Conservation (phyloP, 805 yeast genomes). For the Grigorovia yakushimaensis region DNA sequence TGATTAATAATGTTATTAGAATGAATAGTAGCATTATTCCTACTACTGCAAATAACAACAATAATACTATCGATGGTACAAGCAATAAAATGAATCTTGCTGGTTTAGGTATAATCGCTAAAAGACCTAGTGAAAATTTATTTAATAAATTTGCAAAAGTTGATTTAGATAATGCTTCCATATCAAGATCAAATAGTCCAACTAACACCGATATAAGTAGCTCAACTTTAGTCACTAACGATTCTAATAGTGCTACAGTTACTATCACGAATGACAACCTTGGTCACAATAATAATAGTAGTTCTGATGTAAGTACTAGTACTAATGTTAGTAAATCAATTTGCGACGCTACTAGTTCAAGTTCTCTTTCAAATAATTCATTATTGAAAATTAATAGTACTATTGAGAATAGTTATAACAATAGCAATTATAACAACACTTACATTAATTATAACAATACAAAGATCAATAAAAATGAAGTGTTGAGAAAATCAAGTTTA, state of each 20-base stretch:
- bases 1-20: no score
- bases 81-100: not conserved
- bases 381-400: no score
- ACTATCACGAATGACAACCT: not conserved
- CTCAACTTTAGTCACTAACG: not conserved
- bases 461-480: not conserved
- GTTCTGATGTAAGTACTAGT: not conserved
- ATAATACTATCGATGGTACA: not conserved
- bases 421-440: not conserved
- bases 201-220: not conserved
- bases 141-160: not conserved
- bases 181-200: not conserved
- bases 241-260: not conserved
- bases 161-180: not conserved
- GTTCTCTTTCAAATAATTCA: not conserved
- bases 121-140: conserved; percentile 3
- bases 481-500: not conserved
- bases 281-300: not conserved
- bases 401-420: not conserved
- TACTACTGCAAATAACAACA: not conserved
- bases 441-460: no score
- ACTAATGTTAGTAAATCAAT: not conserved
- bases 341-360: not conserved
- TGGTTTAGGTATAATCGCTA: not conserved
- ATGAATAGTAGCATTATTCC: not conserved